Base-by-base conservation (phyloP, 108 stramenopile species). In the Aurantiochytrium sp. region DNA sequence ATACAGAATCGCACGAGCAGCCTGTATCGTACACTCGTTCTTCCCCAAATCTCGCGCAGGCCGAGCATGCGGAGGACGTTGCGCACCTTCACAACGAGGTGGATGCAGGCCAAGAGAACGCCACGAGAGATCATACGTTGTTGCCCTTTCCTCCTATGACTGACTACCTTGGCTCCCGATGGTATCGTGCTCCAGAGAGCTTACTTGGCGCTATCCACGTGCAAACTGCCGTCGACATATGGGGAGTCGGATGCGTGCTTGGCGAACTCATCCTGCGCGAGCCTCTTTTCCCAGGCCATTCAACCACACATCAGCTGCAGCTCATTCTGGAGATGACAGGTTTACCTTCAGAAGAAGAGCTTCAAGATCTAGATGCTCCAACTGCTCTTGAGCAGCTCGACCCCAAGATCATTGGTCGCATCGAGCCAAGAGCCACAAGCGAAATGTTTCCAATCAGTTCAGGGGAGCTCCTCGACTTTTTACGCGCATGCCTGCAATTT, bases 131-230 rank as follows among this genome's bases (percentile, higher is more conserved):
- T 35, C 35, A 35, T 35, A 35, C 35, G 35, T 35, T 35, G 35
- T 35, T 2, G 35, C 35, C 35, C 35, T 35, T 2, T 2, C 64
- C 64, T 0, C 64, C 64, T 18, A 23, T 69, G 91, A 97, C 96
- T 19, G 97, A 97, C 87, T 97, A 97, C 90, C 97, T 99, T 29
- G 97, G 98, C 21, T 98, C 98, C 2, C 92, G 99, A 59, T 99
- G 99, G 99, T 99, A 99, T 72, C 95, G 99, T 35, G 98, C 95
- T 4, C 95, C 95, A 3, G 95, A 95, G 93, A 89, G 93, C 45
- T 91, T 94, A n/a, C 92, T 93, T 73, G 92, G 92, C 72, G n/a
- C 91, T 2, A 58, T 43, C 60, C 59, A 72, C 8, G 93, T 92
- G 59, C 90, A 58, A 42, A 89, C 91, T 8, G 90, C 91, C 4